Percentiles rank a stretch among this genome's conserved stretches.
These are phyloP conservation scores for Plasmodium gaboni DNA, from an alignment of 169 alveolate genomes.

Conservation along the genomic window DNA sequence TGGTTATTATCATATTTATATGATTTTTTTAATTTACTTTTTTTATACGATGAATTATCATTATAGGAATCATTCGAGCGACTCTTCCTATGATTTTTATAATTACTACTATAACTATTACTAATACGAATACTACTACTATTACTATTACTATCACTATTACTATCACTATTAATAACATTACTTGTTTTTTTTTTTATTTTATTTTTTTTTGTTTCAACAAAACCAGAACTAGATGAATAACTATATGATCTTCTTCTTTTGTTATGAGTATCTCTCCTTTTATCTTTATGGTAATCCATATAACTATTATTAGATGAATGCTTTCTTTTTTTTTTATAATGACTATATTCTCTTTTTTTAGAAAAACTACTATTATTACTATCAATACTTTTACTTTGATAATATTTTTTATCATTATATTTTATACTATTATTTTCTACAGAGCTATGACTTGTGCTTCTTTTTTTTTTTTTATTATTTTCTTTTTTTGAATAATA, in stretches of 20 bases:
- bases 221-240: not conserved
- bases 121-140: no score
- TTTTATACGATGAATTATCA: no score
- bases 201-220: no score
- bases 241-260: not conserved
- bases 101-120: no score
- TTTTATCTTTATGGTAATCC: not conserved
- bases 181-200: no score
- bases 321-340: not conserved
- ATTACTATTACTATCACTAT: no score
- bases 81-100: no score
- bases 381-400: not conserved
- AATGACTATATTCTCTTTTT: not conserved
- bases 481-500: not conserved
- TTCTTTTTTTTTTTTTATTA: no score
- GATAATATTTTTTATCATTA: not conserved
- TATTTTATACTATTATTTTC: conserved; percentile 2
- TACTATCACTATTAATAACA: no score
- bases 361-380: not conserved
- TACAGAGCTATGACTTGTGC: not conserved
- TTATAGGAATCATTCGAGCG: no score
- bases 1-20: no score
- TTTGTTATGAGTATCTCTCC: not conserved
- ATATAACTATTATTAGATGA: not conserved
- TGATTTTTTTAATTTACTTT: no score